phyloP scores from a whole-genome alignment of 2,329 filamentous ascomycete species.

The Cytospora chrysosperma region DNA sequence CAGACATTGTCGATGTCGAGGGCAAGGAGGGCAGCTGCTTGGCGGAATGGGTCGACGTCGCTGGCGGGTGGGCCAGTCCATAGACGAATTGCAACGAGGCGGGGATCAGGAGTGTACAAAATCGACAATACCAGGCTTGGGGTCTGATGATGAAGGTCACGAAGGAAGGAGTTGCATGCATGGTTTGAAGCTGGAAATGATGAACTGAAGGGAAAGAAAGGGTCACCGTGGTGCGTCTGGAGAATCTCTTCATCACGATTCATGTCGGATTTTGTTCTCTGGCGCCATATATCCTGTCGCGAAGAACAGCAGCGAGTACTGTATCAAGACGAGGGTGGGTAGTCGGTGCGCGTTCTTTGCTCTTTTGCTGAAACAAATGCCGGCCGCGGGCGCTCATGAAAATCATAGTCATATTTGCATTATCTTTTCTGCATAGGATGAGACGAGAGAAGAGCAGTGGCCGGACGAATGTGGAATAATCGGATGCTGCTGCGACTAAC shows the following conservation, averaged over 20 bases:
- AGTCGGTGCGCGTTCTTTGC: not conserved
- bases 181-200: constrained; percentile 6
- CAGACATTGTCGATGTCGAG: constrained; percentile 95
- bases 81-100: constrained; percentile 28
- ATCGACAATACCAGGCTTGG: not conserved
- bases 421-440: constrained; percentile 19
- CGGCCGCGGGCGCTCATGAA: constrained; percentile 10
- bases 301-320: constrained; percentile 17
- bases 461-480: not conserved
- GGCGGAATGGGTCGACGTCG: constrained; percentile 95
- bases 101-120: constrained; percentile 4
- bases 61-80: constrained; percentile 78
- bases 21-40: constrained; percentile 95
- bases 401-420: constrained; percentile 17
- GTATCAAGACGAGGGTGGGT: constrained; percentile 9
- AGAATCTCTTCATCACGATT: constrained; percentile 17
- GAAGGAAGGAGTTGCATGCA: constrained; percentile 4
- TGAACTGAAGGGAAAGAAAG: not conserved
- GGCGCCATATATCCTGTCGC: constrained; percentile 13
- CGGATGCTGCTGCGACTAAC: not conserved
- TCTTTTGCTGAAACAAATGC: not conserved
- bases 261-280: constrained; percentile 20
- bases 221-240: not conserved
- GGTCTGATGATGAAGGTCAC: constrained; percentile 13
- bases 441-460: not conserved